Evolutionary conservation across 2,329 filamentous ascomycete species (phyloP).

Genomic region (Aspergillus oerlinghausenensis): DNA sequence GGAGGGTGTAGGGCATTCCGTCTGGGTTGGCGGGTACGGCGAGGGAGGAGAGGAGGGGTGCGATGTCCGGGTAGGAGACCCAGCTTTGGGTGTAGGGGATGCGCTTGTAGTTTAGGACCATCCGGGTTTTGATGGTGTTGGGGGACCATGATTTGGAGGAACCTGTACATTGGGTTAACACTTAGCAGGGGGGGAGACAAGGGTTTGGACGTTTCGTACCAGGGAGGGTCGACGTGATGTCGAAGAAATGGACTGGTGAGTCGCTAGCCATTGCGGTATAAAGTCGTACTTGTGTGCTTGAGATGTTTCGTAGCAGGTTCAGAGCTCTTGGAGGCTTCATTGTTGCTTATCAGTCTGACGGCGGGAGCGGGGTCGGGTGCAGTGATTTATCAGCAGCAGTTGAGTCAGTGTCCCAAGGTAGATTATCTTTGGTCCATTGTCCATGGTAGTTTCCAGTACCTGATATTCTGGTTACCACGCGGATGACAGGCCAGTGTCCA

Average conservation of each 20-base stretch:
- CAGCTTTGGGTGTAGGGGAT: conserved; percentile 24
- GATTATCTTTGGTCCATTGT: not conserved
- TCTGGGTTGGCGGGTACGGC: conserved; percentile 17
- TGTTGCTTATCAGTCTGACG: too few relatives aligned
- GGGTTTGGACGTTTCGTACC: conserved; percentile 11
- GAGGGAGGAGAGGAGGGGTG: conserved; percentile 22
- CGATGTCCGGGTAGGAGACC: conserved; percentile 26
- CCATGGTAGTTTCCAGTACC: not conserved
- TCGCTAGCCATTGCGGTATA: conserved; percentile 14
- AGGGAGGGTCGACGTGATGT: conserved; percentile 25
- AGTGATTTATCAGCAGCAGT: not conserved
- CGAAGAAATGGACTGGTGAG: conserved; percentile 32
- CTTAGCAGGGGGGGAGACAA: too few relatives aligned
- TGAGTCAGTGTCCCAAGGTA: too few relatives aligned
- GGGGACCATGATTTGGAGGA: conserved; percentile 26
- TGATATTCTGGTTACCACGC: too few relatives aligned
- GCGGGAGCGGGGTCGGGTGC: not conserved
- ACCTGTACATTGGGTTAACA: conserved; percentile 12
- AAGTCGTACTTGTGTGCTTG: not conserved
- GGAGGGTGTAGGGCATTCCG: conserved; percentile 26
- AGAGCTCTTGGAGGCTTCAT: too few relatives aligned
- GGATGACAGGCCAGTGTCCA: too few relatives aligned
- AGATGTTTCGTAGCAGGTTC: not conserved
- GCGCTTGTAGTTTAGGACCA: conserved; percentile 24
- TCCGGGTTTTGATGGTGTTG: conserved; percentile 22